Evolutionary conservation across 768 basidiomycete genomes (phyloP), one percentile per base, ranked within the genome.

Genomic region (Glaciozyma martinii): DNA sequence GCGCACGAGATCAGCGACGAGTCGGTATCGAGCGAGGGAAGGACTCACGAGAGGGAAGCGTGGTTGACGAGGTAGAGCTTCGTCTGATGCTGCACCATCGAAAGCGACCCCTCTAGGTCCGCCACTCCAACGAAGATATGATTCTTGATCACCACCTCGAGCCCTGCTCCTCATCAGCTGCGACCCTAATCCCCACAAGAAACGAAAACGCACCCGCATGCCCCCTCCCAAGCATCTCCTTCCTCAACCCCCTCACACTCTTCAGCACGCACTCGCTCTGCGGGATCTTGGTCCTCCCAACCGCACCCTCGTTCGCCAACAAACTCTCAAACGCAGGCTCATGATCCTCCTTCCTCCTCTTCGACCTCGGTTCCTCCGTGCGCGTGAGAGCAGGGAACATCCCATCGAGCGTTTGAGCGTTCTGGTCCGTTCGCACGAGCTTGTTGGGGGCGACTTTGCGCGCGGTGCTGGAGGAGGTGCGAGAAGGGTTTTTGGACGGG

Each of bases 41-140:
- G 27, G 30, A 82, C 89, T 59, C 76, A 95, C 90, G 87, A 86
- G 44, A 98, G 78, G 5, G 85, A 79, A 32, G 83, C 85, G 72
- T 97, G 88, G 67, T 95, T 90, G 63, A 95, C 81, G 18, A 97
- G 81, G 75, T 90, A 99, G 1, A 99, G 78, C 67, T 90, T 88
- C 0, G 89, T 95, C 32, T 84, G 82, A 74, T 89, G 83, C 75
- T 98, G 95, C 3, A 99, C 79, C 40, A 97, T 77, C 5, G 91
- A 88, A 3, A 91, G 78, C 70, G 84, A 87, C 33, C 83, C 81
- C 29, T 81, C 74, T 13, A 84, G 77, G 73, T 94, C 91, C 12
- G 91, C 89, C 44, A 97, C 84, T 3, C 94, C 93, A 40, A 98
- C 91, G 72, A 95, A 95, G 0, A 84, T 87, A 72, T 95, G 90